Percentiles rank a stretch among this genome's conserved stretches.
Evolutionary conservation across 139 green algal species (phyloP).

Genomic region (Astrephomene gubernaculifera): DNA sequence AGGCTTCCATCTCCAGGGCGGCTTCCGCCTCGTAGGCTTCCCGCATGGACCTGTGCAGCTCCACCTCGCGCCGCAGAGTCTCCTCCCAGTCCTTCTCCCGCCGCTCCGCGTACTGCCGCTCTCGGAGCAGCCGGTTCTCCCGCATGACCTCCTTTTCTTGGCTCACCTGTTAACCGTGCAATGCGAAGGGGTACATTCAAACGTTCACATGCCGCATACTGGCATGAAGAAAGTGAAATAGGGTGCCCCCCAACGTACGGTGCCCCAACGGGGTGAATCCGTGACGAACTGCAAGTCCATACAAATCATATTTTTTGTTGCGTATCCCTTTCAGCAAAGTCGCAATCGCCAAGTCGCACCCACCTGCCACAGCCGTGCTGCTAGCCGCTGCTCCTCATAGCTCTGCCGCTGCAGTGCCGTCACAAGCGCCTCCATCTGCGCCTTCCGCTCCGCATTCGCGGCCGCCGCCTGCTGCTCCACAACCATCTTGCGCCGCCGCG

Average conservation of each 20-base stretch:
- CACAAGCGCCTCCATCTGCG: conserved; percentile 61
- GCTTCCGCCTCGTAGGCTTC: conserved; percentile 55
- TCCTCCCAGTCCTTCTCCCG: conserved; percentile 70
- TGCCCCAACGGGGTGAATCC: no score
- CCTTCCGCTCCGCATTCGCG: conserved; percentile 51
- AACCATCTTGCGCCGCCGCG: conserved; percentile 57
- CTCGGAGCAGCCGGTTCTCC: conserved; percentile 69
- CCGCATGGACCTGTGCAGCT: conserved; percentile 61
- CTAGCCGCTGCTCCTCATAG: conserved; percentile 68
- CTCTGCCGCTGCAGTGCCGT: conserved; percentile 60
- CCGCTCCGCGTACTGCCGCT: conserved; percentile 75
- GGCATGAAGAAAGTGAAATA: no score
- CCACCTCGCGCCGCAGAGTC: conserved; percentile 64
- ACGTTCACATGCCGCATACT: no score
- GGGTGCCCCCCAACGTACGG: no score
- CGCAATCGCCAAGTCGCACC: no score
- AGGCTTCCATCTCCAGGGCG: conserved; percentile 60
- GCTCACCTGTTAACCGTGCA: conserved; percentile 48
- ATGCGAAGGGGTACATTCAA: no score
- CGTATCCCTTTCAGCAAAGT: no score
- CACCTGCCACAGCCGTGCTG: conserved; percentile 68
- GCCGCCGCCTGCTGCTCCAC: conserved; percentile 66
- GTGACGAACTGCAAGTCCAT: no score
- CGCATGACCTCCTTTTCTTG: conserved; percentile 76
- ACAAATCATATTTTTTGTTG: no score